Conservation (phyloP, 2,329 filamentous ascomycete species). For the Pyrenochaeta sp. region DNA sequence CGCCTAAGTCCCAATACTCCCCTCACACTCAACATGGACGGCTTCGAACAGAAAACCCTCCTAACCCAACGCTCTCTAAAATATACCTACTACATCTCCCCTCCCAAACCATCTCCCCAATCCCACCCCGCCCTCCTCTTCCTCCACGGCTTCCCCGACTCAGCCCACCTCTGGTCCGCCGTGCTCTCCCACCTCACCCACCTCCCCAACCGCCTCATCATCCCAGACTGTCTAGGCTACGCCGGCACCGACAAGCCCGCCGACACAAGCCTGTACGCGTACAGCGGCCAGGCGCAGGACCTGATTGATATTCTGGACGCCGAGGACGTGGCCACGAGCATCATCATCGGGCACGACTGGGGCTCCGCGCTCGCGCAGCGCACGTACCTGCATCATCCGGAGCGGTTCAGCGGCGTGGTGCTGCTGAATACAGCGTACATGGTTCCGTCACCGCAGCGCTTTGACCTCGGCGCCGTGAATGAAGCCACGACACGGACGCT, state of each 20-base stretch:
- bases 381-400: constrained; percentile 52
- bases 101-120: too few relatives aligned
- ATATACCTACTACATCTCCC: neutral
- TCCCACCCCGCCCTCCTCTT: neutral
- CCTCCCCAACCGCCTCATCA: constrained; percentile 39
- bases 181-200: neutral
- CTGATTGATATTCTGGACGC: constrained; percentile 29
- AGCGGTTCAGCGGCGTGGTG: constrained; percentile 52
- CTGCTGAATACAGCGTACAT: constrained; percentile 55
- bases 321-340: constrained; percentile 18
- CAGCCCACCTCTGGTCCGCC: neutral
- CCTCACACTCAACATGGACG: neutral
- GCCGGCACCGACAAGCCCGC: constrained; percentile 42
- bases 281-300: constrained; percentile 23
- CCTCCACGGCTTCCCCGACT: neutral
- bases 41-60: neutral
- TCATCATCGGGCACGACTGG: constrained; percentile 52
- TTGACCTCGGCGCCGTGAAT: constrained; percentile 50
- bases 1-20: too few relatives aligned
- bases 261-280: constrained; percentile 23
- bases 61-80: neutral
- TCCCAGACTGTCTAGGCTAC: constrained; percentile 47
- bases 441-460: constrained; percentile 40
- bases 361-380: constrained; percentile 52
- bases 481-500: constrained; percentile 37